phyloP scores from a whole-genome alignment of 805 yeast species.

The Yamadazyma tumulicola region DNA sequence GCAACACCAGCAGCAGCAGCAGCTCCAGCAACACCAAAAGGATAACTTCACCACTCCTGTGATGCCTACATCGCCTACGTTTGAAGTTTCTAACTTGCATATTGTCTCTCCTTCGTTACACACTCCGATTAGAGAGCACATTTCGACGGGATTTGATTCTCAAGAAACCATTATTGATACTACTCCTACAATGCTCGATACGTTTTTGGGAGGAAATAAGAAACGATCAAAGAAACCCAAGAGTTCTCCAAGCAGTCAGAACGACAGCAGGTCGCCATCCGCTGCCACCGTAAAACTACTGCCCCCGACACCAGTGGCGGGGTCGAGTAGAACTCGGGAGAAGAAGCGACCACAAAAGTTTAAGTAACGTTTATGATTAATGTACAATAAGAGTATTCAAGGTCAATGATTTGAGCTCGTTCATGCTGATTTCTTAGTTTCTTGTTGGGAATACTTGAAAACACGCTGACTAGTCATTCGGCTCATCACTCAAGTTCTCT shows the following conservation, averaged over 20 bases:
- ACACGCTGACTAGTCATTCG: no score
- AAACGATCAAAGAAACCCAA: slow-evolving; percentile 17
- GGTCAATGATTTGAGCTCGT: no score
- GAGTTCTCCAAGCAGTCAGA: slow-evolving; percentile 13
- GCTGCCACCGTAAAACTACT: neutral
- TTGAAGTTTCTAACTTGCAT: slow-evolving; percentile 14
- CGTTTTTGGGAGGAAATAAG: slow-evolving; percentile 23
- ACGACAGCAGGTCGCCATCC: slow-evolving; percentile 4
- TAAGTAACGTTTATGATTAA: slow-evolving; percentile 11
- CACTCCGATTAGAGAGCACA: slow-evolving; percentile 12
- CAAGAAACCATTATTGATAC: slow-evolving; percentile 3
- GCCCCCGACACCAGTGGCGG: slow-evolving; percentile 6
- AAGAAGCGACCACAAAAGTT: slow-evolving; percentile 21
- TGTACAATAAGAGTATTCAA: no score
- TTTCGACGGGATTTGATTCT: slow-evolving; percentile 2
- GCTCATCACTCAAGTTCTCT: no score
- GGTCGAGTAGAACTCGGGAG: slow-evolving; percentile 11
- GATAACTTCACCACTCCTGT: slow-evolving; percentile 23
- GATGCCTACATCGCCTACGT: slow-evolving; percentile 18
- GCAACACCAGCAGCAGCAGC: neutral
- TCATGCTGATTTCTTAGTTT: no score
- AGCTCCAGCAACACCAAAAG: slow-evolving; percentile 5
- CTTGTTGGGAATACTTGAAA: no score
- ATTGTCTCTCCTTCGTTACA: slow-evolving; percentile 13
- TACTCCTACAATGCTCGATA: slow-evolving; percentile 22